Evolutionary conservation across 805 yeast genomes (phyloP), one percentile per base, ranked within the genome.

Genomic region (Middelhovenomyces tepae): DNA sequence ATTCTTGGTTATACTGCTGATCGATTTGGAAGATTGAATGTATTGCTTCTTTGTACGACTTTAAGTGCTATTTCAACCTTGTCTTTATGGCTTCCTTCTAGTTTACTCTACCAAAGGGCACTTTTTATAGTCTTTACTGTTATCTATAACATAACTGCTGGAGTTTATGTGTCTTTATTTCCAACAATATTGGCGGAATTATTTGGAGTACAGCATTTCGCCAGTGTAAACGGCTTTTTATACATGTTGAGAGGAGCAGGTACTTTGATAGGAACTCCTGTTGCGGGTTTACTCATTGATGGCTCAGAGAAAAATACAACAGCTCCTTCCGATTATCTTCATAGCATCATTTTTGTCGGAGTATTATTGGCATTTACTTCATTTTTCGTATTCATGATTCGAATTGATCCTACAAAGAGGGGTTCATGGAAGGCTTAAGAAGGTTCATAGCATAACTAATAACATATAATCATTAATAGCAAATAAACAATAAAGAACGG

Each of bases 81-180:
- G 30, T 61, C 64, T 0, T 46, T 78, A n/a, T 78, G 86, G 86
- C 54, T 77, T 14, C 86, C 87, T 4, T 36, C 41, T 44, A 46
- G 47, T 20, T 42, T 23, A 32, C 40, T 9, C 40, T 42, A 2
- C 5, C 13, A 3, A 22, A 26, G 28, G 33, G 22, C 9, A 37
- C 45, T 4, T 44, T n/a, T 34, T 28, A 10, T 42, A 4, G 27
- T 38, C 5, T 44, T 44, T 39, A 44, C 40, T 8, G 35, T 44
- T 15, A 16, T 44, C 4, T 40, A 44, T 28, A 44, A 44, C 9
- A 34, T 44, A 8, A 34, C 39, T 15, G 39, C 47, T 4, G 47
- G 47, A 4, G 38, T 46, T 4, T 39, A 39, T 16, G 42, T 44
- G 13, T 31, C 47, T 1, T 24, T 44, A 26, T 22, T 44, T 4